These are phyloP conservation scores for Pterulicium gracile DNA, from an alignment of 1,284 basidiomycete genomes.

Conservation along the genomic window DNA sequence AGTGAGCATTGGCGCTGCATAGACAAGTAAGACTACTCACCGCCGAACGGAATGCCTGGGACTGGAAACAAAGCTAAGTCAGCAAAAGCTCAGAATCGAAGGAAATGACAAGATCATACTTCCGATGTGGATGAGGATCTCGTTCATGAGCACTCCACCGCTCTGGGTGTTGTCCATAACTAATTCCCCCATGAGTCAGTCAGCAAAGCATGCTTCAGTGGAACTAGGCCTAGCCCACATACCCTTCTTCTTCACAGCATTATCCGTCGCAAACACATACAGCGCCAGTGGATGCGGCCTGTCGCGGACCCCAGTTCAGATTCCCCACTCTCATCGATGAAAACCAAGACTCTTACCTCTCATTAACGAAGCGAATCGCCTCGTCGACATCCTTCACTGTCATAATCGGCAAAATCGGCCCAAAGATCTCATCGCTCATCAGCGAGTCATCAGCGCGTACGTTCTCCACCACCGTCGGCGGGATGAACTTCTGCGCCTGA, in stretches of 20 bases:
- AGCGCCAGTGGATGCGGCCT: slow-evolving; percentile 56
- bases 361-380: slow-evolving; percentile 63
- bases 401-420: slow-evolving; percentile 70
- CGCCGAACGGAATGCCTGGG: slow-evolving; percentile 64
- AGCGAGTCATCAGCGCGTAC: slow-evolving; percentile 56
- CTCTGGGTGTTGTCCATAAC: slow-evolving; percentile 61
- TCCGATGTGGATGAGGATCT: slow-evolving; percentile 42
- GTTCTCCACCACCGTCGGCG: slow-evolving; percentile 59
- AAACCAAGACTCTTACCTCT: slow-evolving; percentile 25
- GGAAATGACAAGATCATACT: slow-evolving; percentile 23
- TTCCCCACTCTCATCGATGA: not conserved
- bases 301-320: slow-evolving; percentile 33
- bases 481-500: slow-evolving; percentile 43
- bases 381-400: slow-evolving; percentile 63
- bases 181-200: too few species aligned
- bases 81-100: too few species aligned
- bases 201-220: too few species aligned
- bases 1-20: too few species aligned
- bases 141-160: slow-evolving; percentile 58
- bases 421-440: slow-evolving; percentile 75
- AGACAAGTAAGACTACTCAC: slow-evolving; percentile 19
- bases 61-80: slow-evolving; percentile 21
- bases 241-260: slow-evolving; percentile 53
- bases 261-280: slow-evolving; percentile 64
- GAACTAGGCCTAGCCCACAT: too few species aligned